A percentile compares a stretch with the other conserved stretches of the same genome.
phyloP scores from a whole-genome alignment of 495 filamentous ascomycete species.

The Sporormia fimetaria region DNA sequence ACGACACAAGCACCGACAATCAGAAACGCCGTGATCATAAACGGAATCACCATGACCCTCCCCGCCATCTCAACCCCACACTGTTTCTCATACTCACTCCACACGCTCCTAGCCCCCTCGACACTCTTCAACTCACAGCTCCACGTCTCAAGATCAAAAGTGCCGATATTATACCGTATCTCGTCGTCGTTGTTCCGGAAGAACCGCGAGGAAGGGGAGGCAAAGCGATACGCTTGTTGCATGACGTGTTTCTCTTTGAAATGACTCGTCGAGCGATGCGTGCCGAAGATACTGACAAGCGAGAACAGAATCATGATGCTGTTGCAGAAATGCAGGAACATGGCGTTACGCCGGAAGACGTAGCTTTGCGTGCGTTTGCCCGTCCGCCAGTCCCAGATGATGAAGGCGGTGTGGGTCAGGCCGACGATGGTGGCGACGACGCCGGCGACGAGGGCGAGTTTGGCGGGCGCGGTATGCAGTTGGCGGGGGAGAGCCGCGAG shows the following conservation, averaged over 20 bases:
- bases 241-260: conserved; percentile 14
- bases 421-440: conserved; percentile 4
- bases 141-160: conserved; percentile 25
- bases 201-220: too few species aligned
- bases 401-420: conserved; percentile 3
- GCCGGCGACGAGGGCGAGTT: conserved; percentile 10
- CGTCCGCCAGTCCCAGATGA: conserved; percentile 11
- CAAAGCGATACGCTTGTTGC: conserved; percentile 11
- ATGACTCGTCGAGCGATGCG: conserved; percentile 14
- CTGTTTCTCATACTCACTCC: conserved; percentile 8
- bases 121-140: conserved; percentile 16
- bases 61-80: conserved; percentile 17
- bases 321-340: conserved; percentile 21
- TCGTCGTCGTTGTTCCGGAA: neutral
- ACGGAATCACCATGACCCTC: conserved; percentile 17
- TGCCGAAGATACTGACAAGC: conserved; percentile 17
- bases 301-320: conserved; percentile 16
- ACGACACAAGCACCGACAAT: conserved; percentile 2
- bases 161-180: conserved; percentile 18
- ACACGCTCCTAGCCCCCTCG: conserved; percentile 5
- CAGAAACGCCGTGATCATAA: conserved; percentile 4
- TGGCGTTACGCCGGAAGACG: conserved; percentile 20
- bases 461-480: conserved; percentile 10
- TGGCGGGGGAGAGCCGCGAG: conserved; percentile 13
- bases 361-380: conserved; percentile 17